These are phyloP conservation scores for Sporothrix mexicana DNA, from an alignment of 2,329 filamentous ascomycete genomes.

Conservation along the genomic window DNA sequence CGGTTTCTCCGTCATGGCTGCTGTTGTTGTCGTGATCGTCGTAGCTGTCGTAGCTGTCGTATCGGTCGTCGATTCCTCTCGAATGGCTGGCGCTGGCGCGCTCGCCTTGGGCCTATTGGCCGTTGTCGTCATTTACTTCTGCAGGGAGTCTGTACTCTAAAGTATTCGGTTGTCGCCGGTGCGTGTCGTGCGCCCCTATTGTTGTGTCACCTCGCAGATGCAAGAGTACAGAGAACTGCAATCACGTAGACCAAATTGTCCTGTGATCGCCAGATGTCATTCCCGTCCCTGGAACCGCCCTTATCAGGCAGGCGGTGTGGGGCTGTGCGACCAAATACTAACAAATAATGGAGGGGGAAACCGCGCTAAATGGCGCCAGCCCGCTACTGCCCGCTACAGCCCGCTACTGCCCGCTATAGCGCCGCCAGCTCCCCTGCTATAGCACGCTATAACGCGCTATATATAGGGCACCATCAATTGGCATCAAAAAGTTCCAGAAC, in stretches of 20 bases:
- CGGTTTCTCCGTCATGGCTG: not conserved
- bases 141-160: no score
- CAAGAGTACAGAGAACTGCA: not conserved
- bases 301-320: constrained; percentile 34
- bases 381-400: constrained; percentile 12
- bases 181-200: constrained; percentile 9
- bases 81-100: constrained; percentile 11
- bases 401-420: not conserved
- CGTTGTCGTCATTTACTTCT: constrained; percentile 36
- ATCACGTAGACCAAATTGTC: not conserved
- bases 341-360: not conserved
- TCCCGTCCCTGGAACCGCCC: not conserved
- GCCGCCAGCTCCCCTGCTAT: not conserved
- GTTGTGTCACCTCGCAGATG: not conserved
- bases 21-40: not conserved
- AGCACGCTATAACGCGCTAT: not conserved
- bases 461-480: constrained; percentile 1
- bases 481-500: not conserved
- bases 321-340: not conserved
- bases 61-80: not conserved
- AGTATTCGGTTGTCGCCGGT: not conserved
- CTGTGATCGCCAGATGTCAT: constrained; percentile 15
- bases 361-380: constrained; percentile 25
- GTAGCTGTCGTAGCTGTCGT: not conserved
- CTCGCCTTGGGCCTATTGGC: constrained; percentile 34